Base-by-base conservation (phyloP, 495 filamentous ascomycete genomes). In the Xylaria sp. region DNA sequence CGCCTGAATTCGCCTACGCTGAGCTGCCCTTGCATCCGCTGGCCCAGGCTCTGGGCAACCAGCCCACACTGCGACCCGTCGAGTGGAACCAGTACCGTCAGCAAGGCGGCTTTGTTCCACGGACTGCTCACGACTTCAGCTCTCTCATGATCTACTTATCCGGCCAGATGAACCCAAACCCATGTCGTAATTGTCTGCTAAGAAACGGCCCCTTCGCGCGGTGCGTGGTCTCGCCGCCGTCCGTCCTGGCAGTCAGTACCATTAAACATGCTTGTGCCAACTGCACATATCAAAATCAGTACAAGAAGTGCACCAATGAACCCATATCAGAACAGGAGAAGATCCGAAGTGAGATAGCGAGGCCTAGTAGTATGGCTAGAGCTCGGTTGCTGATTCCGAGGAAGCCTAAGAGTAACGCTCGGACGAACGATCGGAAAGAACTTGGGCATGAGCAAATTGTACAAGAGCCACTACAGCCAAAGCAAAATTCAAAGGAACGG, bases 91-190 rank as follows among this genome's bases (percentile, higher is more conserved):
- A 41, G 14, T 73, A 73, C 43, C 74, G 76, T 21, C 65, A 70
- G 52, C 67, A 69, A 53, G 70, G 72, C 5, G 63, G 65, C 3
- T 78, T 76, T 37, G 65, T 53, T 21, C 74, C 74, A 9, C 73
- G 74, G 44, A 71, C 66, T 5, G 29, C 74, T 26, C 37, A 70
- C 43, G 76, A 78, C 67, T 74, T 64, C 57, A 71, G 74, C 50
- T 73, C 76, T 37, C 50, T 76, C 40, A 73, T 78, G 76, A 78
- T 78, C 35, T 78, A 78, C 41, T n/a, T 78, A 58, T 76, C 72
- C 2, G 76, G 76, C 15, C 72, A 78, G 37, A 66, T 76, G 41
- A 78, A 74, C 40, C 72, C 74, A 1, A 73, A 76, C 31, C 76
- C 76, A 41, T 78, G 76, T 52, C 68, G 72, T 3, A 73, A 76